Evolutionary conservation across 108 stramenopile species (phyloP).

Genomic region (Cyclotella cryptica): DNA sequence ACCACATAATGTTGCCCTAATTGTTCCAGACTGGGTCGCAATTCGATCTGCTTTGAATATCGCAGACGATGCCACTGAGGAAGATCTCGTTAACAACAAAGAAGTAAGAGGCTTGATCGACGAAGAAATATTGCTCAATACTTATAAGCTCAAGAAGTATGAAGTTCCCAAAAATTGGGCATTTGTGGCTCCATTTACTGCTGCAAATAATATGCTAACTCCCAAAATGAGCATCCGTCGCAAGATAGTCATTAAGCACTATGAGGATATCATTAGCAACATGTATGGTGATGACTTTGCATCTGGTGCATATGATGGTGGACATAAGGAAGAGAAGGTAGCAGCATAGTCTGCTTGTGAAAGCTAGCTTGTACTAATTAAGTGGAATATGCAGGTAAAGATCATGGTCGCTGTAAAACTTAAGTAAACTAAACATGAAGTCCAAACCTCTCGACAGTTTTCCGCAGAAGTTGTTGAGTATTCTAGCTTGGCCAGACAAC

Average conservation of each 20-base stretch:
- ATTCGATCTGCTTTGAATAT: slow-evolving; percentile 70
- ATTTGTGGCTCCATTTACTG: slow-evolving; percentile 92
- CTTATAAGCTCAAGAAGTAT: slow-evolving; percentile 88
- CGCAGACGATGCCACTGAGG: slow-evolving; percentile 66
- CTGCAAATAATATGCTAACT: slow-evolving; percentile 94
- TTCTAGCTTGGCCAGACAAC: no score
- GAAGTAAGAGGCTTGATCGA: slow-evolving; percentile 82
- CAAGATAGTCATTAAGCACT: slow-evolving; percentile 88
- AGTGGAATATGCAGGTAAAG: not conserved
- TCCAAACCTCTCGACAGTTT: no score
- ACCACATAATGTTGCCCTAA: slow-evolving; percentile 89
- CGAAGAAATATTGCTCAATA: slow-evolving; percentile 71
- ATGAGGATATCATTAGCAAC: slow-evolving; percentile 75
- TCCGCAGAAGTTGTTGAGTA: no score
- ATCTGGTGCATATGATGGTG: slow-evolving; percentile 28
- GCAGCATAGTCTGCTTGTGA: slow-evolving; percentile 21
- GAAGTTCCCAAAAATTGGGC: slow-evolving; percentile 86
- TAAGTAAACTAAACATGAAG: no score
- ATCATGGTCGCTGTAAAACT: no score
- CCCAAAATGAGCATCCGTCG: slow-evolving; percentile 96
- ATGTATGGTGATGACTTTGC: slow-evolving; percentile 76
- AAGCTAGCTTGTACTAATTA: not conserved
- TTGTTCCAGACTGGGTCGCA: slow-evolving; percentile 91
- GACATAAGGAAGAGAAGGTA: slow-evolving; percentile 45
- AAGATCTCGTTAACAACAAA: slow-evolving; percentile 77